Evolutionary conservation across 2,329 filamentous ascomycete genomes (phyloP).

Genomic region (Leptographium galeiforme): DNA sequence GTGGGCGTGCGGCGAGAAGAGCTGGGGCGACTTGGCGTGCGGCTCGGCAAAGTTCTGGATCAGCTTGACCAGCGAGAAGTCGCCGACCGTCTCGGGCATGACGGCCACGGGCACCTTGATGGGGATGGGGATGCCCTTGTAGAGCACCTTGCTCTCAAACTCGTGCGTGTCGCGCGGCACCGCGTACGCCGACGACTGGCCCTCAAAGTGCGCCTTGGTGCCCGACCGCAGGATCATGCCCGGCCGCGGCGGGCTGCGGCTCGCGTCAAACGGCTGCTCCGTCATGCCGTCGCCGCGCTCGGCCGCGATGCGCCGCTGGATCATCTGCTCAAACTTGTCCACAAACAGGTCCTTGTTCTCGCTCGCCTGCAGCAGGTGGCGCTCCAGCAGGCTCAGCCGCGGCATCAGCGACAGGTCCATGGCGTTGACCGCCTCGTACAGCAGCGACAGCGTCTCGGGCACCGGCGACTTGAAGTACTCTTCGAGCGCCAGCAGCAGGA

Average conservation of each 20-base stretch:
- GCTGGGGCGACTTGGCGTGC: slow-evolving; percentile 69
- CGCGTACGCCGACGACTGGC: slow-evolving; percentile 48
- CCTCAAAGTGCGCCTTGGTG: slow-evolving; percentile 48
- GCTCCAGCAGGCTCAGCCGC: slow-evolving; percentile 67
- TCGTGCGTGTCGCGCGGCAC: slow-evolving; percentile 93
- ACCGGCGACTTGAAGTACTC: slow-evolving; percentile 93
- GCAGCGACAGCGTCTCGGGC: slow-evolving; percentile 70
- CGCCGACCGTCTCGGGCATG: slow-evolving; percentile 89
- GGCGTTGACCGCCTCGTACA: slow-evolving; percentile 86
- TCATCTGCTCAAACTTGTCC: slow-evolving; percentile 94
- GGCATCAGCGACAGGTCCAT: slow-evolving; percentile 97
- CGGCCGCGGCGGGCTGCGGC: slow-evolving; percentile 31
- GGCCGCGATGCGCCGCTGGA: slow-evolving; percentile 64
- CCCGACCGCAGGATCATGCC: slow-evolving; percentile 45
- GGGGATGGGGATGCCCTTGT: slow-evolving; percentile 91
- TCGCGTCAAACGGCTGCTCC: slow-evolving; percentile 31
- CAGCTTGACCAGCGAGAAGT: slow-evolving; percentile 94
- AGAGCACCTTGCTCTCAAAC: slow-evolving; percentile 88
- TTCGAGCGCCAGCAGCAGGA: slow-evolving; percentile 79
- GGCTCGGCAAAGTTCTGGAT: slow-evolving; percentile 85
- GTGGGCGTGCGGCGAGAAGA: slow-evolving; percentile 78
- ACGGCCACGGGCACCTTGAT: slow-evolving; percentile 92
- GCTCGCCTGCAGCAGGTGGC: slow-evolving; percentile 73
- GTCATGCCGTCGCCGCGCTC: slow-evolving; percentile 28
- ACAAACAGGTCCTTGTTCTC: slow-evolving; percentile 94